Percentiles rank a stretch among this genome's conserved stretches.
phyloP scores from a whole-genome alignment of 176 grass and related monocot genomes.

The Carex myosuroides region DNA sequence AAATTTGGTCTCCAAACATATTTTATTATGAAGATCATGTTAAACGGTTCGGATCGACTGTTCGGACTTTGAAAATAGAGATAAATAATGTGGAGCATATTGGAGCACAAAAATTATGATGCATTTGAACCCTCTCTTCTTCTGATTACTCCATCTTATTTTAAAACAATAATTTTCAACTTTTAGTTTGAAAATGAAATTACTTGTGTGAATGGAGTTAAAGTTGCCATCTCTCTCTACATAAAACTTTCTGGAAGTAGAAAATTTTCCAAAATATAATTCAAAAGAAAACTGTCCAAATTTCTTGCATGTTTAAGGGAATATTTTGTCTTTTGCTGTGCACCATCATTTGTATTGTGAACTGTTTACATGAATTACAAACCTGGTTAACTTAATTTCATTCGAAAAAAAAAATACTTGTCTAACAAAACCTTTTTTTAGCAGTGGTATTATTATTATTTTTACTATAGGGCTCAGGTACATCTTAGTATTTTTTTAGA shows the following conservation, averaged over 20 bases:
- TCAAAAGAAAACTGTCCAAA: neutral
- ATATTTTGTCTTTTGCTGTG: neutral
- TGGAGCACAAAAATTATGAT: no score
- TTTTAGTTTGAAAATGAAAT: neutral
- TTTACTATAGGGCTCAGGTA: no score
- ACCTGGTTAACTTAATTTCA: neutral
- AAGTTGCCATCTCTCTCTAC: neutral
- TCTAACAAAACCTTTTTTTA: neutral
- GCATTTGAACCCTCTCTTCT: neutral
- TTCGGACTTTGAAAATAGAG: no score
- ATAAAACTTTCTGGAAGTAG: neutral
- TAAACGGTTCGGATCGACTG: no score
- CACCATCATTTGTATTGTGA: neutral
- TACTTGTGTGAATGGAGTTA: no score
- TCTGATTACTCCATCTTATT: neutral
- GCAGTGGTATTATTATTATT: neutral
- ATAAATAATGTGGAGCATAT: no score
- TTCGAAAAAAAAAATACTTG: neutral
- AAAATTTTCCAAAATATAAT: neutral
- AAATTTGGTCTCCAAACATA: no score
- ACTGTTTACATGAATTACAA: neutral
- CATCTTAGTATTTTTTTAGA: no score
- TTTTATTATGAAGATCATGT: no score
- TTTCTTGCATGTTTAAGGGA: neutral
- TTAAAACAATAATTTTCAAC: neutral